Conservation (phyloP, 257 asterid genomes). For the Haberlea rhodopensis region DNA sequence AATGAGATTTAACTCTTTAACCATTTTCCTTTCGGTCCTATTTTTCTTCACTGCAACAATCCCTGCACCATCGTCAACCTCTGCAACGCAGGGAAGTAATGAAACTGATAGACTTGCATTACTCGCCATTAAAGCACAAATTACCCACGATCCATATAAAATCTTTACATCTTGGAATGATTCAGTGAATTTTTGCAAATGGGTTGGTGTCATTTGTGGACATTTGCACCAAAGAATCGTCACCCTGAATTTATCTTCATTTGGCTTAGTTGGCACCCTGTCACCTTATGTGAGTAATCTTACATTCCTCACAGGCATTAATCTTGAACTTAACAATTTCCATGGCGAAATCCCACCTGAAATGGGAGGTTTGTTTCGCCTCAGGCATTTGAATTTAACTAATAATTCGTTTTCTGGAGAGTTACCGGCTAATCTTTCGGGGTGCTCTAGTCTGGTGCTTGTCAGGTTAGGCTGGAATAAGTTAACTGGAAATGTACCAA, state of each 20-base stretch:
- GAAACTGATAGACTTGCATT: conserved; percentile 26
- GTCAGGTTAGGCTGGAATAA: conserved; percentile 26
- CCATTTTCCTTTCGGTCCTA: neutral
- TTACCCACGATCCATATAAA: conserved; percentile 23
- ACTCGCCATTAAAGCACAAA: conserved; percentile 26
- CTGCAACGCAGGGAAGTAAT: conserved; percentile 6
- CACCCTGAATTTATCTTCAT: conserved; percentile 14
- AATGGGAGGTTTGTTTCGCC: conserved; percentile 20
- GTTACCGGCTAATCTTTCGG: conserved; percentile 28
- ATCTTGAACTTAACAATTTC: conserved; percentile 27
- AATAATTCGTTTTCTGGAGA: conserved; percentile 28
- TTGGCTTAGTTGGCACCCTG: conserved; percentile 16
- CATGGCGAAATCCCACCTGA: conserved; percentile 24
- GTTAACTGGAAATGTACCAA: conserved; percentile 23
- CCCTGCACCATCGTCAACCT: neutral
- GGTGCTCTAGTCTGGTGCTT: conserved; percentile 16
- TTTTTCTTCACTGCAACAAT: neutral
- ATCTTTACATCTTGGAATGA: conserved; percentile 21
- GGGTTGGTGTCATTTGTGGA: conserved; percentile 24
- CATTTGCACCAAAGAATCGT: conserved; percentile 16
- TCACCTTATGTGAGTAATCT: conserved; percentile 23
- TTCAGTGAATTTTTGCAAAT: conserved; percentile 23
- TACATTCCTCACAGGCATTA: conserved; percentile 21
- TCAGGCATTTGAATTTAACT: conserved; percentile 24
- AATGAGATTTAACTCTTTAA: neutral